Conservation (phyloP, 1,284 basidiomycete species). For the Melampsora larici-populina region DNA sequence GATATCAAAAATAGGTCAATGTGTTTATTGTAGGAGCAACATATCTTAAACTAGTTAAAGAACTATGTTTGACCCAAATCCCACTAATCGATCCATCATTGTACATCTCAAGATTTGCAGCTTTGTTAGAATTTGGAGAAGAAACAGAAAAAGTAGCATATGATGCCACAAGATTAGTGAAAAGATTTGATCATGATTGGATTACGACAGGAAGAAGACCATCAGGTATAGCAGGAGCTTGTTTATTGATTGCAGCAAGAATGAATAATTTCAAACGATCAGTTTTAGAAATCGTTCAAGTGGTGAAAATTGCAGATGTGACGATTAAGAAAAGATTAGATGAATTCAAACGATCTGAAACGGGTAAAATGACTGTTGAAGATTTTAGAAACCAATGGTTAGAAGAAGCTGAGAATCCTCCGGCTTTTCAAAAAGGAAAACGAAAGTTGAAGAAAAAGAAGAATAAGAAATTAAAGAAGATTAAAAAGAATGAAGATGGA, state of each 20-base stretch:
- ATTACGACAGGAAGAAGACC: slow-evolving; percentile 92
- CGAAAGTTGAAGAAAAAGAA: slow-evolving; percentile 65
- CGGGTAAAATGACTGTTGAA: slow-evolving; percentile 76
- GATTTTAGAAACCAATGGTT: slow-evolving; percentile 91
- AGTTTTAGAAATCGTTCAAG: slow-evolving; percentile 84
- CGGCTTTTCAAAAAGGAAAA: slow-evolving; percentile 73
- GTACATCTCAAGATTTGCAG: slow-evolving; percentile 93
- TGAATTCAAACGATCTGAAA: slow-evolving; percentile 87
- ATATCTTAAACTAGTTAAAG: slow-evolving; percentile 88
- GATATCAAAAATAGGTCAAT: slow-evolving; percentile 68
- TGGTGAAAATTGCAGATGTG: slow-evolving; percentile 95
- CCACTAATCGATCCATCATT: slow-evolving; percentile 93
- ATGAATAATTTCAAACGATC: slow-evolving; percentile 97
- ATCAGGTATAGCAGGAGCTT: slow-evolving; percentile 95
- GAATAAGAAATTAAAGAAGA: slow-evolving; percentile 49
- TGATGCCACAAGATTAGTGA: slow-evolving; percentile 88
- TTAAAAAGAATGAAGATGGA: slow-evolving; percentile 38
- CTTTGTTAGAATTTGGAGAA: slow-evolving; percentile 93
- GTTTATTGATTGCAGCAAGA: slow-evolving; percentile 85
- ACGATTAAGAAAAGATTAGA: slow-evolving; percentile 91
- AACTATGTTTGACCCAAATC: slow-evolving; percentile 73
- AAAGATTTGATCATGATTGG: slow-evolving; percentile 95
- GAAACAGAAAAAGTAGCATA: slow-evolving; percentile 86
- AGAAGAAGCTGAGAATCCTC: slow-evolving; percentile 85
- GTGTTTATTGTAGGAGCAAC: slow-evolving; percentile 96